Conservation (phyloP, 768 basidiomycete genomes). For the Leucocoprinus sp. region DNA sequence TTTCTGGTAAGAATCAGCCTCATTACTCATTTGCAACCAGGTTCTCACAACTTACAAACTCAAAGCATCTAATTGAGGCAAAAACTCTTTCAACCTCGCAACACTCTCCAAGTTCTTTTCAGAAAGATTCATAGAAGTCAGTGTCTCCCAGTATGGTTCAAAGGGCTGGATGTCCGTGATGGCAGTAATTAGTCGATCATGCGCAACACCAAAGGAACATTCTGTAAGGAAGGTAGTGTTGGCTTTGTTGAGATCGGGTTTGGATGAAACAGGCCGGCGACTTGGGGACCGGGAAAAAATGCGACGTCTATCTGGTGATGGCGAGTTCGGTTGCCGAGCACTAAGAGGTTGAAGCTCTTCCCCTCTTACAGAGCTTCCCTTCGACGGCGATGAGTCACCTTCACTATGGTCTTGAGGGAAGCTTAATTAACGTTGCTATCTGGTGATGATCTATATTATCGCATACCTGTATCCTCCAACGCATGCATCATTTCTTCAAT, state of each 20-base stretch:
- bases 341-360: conserved; percentile 42
- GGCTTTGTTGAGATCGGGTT: conserved; percentile 24
- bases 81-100: conserved; percentile 78
- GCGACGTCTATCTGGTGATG: conserved; percentile 26
- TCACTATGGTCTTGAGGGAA: conserved; percentile 30
- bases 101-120: conserved; percentile 71
- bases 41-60: conserved; percentile 56
- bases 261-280: conserved; percentile 24
- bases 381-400: conserved; percentile 49
- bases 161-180: conserved; percentile 94
- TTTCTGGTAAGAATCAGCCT: conserved; percentile 37
- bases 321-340: conserved; percentile 31
- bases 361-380: conserved; percentile 34
- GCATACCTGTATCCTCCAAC: conserved; percentile 61
- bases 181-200: conserved; percentile 82
- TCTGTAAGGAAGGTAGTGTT: conserved; percentile 75
- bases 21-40: conserved; percentile 5
- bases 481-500: conserved; percentile 76
- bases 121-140: conserved; percentile 68
- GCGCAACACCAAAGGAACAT: conserved; percentile 93
- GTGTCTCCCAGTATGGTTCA: conserved; percentile 88
- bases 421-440: conserved; percentile 9
- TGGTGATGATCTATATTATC: conserved; percentile 6
- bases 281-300: conserved; percentile 38
- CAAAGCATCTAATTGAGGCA: conserved; percentile 70